Evolutionary conservation across 2,329 filamentous ascomycete genomes (phyloP).

Genomic region (Xylariales sp.): DNA sequence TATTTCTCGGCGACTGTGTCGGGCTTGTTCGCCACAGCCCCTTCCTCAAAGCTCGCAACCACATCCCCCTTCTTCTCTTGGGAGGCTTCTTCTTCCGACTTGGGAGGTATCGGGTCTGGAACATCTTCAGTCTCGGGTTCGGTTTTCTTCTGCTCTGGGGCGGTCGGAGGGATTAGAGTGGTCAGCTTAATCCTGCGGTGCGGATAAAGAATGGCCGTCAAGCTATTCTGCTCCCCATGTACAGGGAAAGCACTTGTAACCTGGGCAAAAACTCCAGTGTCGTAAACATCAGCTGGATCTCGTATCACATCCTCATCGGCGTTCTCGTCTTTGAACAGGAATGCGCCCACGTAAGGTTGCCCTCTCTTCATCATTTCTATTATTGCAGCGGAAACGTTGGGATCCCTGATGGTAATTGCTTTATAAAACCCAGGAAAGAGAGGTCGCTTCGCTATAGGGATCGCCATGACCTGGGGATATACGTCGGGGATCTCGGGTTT

Average conservation of each 20-base stretch:
- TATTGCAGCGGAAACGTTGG: slow-evolving; percentile 89
- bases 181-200: slow-evolving; percentile 94
- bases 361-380: slow-evolving; percentile 97
- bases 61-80: slow-evolving; percentile 88
- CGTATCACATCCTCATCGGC: slow-evolving; percentile 95
- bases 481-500: slow-evolving; percentile 93
- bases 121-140: slow-evolving; percentile 61
- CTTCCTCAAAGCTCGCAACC: slow-evolving; percentile 96
- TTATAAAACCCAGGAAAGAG: slow-evolving; percentile 99
- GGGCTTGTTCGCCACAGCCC: slow-evolving; percentile 69
- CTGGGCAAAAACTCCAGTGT: slow-evolving; percentile 96
- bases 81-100: slow-evolving; percentile 64
- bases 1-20: slow-evolving; percentile 68
- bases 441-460: slow-evolving; percentile 92
- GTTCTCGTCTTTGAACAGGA: slow-evolving; percentile 95
- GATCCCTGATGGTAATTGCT: slow-evolving; percentile 94
- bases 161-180: slow-evolving; percentile 77
- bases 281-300: slow-evolving; percentile 89
- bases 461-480: slow-evolving; percentile 97
- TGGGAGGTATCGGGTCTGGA: slow-evolving; percentile 70
- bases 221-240: slow-evolving; percentile 81
- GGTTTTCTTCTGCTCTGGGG: slow-evolving; percentile 63
- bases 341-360: slow-evolving; percentile 96
- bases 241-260: slow-evolving; percentile 97
- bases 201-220: slow-evolving; percentile 95